Evolutionary conservation across 2,329 filamentous ascomycete genomes (phyloP).

Genomic region (Ceratocystis destructans): DNA sequence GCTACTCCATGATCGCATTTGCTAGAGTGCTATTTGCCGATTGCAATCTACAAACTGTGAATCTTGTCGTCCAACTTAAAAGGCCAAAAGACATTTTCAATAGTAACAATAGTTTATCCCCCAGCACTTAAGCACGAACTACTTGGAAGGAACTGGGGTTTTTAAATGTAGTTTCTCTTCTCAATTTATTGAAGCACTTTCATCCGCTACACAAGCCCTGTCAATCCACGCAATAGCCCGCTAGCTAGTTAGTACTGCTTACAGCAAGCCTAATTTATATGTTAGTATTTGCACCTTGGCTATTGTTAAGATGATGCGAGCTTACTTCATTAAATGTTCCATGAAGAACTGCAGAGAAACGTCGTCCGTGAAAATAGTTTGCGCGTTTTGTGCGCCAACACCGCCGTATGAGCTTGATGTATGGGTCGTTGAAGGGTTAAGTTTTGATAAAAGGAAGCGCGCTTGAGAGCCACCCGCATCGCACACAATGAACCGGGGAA

Average conservation of each 20-base stretch:
- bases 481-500: conserved; percentile 95
- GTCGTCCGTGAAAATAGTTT: conserved; percentile 98
- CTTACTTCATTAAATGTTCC: conserved; percentile 98
- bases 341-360: conserved; percentile 97
- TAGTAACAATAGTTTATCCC: no score
- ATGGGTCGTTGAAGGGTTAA: conserved; percentile 95
- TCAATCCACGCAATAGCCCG: no score
- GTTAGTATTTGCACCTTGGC: conserved; percentile 41
- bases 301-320: conserved; percentile 22
- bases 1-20: no score
- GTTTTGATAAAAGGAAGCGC: conserved; percentile 88
- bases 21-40: no score
- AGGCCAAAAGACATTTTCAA: no score
- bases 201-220: no score
- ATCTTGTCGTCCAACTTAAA: no score
- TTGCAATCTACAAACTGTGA: no score
- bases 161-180: no score
- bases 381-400: conserved; percentile 68
- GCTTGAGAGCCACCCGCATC: conserved; percentile 97
- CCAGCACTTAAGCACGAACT: no score
- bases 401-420: conserved; percentile 86
- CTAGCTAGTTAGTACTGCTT: conserved; percentile 43
- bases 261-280: conserved; percentile 39
- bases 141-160: no score
- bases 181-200: no score